Percentiles rank a stretch among this genome's conserved stretches.
Conservation (phyloP, 2,329 filamentous ascomycete species). For the Paracorniculantispora psalliotae region DNA sequence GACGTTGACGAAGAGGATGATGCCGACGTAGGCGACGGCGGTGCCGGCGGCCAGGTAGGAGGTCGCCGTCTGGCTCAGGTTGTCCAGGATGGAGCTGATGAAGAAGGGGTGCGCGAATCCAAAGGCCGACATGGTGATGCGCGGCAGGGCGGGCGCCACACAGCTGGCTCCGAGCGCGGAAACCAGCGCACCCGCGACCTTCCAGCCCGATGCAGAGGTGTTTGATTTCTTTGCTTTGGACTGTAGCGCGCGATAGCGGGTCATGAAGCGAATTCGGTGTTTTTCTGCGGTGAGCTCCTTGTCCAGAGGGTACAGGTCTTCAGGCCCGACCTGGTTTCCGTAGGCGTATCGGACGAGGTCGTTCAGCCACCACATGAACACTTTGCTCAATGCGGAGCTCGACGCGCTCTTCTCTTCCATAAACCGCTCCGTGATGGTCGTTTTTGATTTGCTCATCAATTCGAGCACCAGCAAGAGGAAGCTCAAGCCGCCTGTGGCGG, state of each 20-base stretch:
- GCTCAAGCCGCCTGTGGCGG: neutral
- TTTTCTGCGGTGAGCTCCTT: neutral
- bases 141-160: neutral
- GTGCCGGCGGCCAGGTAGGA: neutral
- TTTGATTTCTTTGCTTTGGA: neutral
- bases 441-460: neutral
- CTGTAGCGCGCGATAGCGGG: neutral
- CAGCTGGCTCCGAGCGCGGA: neutral
- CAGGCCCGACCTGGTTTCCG: neutral
- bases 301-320: slow-evolving; percentile 5
- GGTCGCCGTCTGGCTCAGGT: neutral
- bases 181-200: neutral
- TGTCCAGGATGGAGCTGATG: neutral
- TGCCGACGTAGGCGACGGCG: neutral
- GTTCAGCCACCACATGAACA: slow-evolving; percentile 8
- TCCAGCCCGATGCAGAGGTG: neutral
- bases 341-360: slow-evolving; percentile 4
- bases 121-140: neutral
- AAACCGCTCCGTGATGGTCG: neutral
- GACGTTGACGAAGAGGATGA: neutral
- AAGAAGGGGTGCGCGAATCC: slow-evolving; percentile 7
- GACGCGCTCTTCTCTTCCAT: neutral
- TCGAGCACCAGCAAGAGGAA: neutral
- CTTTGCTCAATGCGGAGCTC: neutral
- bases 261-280: slow-evolving; percentile 1